Base-by-base conservation (phyloP, 176 grass and related monocot genomes). In the Oryza meyeriana region DNA sequence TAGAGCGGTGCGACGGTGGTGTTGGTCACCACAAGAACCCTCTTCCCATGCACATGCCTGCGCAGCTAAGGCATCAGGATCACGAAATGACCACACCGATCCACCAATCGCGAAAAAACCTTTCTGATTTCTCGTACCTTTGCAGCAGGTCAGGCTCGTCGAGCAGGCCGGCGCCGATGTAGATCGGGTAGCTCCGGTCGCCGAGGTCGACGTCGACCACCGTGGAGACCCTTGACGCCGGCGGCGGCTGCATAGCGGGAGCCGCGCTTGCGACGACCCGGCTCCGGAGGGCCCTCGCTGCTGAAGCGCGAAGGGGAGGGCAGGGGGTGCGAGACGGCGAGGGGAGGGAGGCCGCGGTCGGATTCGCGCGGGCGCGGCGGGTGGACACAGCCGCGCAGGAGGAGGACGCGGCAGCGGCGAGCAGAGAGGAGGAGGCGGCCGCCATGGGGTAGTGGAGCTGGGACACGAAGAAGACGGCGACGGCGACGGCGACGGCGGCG, bases 31-130 rank as follows among this genome's bases (percentile, higher is more conserved):
- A 99, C 93, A 79, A 95, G 76, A 76, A 95, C 96, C 64, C 80
- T 90, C 87, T 95, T 99, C 44, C 96, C 96, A 65, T 95, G 89
- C 34, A 99, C 90, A 85, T 99, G 96, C 89, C 93, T 99, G 89
- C 40, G 5, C n/a, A 62, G 27, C 64, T 26, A 59, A 30, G 9
- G 1, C 77, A 75, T 61, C 42, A 68, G 47, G 31, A 42, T 74
- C 74, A 39, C 61, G 30, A 26, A 70, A 35, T 10, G 24, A 13
- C 4, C 72, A 30, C 36, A 59, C 8, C 29, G 34, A 57, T 50
- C 52, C 35, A 68, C 18, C 29, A 20, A 42, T 16, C 50, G 3
- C 80, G 72, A 24, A 26, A 26, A 36, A 77, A 45, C 10, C 2
- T 44, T 50, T 13, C 3, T 20, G 32, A 12, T 27, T 55, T 38